Conservation (phyloP, 2,329 filamentous ascomycete species). For the Pseudogymnoascus sp. region DNA sequence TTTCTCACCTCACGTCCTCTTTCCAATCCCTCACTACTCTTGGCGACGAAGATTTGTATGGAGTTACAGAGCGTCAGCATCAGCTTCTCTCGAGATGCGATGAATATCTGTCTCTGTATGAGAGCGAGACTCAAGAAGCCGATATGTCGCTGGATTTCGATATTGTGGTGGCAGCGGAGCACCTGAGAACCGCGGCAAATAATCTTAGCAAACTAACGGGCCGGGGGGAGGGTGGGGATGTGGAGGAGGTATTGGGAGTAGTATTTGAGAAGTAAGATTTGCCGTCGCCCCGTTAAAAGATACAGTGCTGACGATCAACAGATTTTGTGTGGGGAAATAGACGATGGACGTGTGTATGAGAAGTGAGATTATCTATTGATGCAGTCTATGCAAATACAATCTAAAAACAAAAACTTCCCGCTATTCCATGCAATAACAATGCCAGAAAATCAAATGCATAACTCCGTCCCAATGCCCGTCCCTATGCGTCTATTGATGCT, state of each 20-base stretch:
- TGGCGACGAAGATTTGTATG: conserved; percentile 74
- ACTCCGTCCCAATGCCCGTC: background rate
- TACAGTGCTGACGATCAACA: background rate
- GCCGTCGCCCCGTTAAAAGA: background rate
- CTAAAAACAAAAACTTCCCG: background rate
- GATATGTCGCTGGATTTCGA: conserved; percentile 50
- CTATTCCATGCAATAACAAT: background rate
- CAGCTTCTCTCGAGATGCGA: conserved; percentile 70
- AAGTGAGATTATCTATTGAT: conserved; percentile 10
- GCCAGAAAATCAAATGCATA: background rate
- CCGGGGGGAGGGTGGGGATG: conserved; percentile 73
- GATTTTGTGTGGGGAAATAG: conserved; percentile 8
- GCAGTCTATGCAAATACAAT: conserved; percentile 6
- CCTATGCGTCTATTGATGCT: background rate
- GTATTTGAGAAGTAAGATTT: conserved; percentile 80
- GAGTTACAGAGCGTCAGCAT: conserved; percentile 83
- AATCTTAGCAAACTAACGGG: conserved; percentile 84
- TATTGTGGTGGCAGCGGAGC: conserved; percentile 83
- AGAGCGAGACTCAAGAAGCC: conserved; percentile 44
- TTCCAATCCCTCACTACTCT: conserved; percentile 67
- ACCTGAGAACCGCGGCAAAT: conserved; percentile 71
- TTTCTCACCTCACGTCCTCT: conserved; percentile 54
- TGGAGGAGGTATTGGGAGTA: conserved; percentile 91
- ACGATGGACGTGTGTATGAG: background rate
- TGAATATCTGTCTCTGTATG: conserved; percentile 63